phyloP scores from a whole-genome alignment of 2,329 filamentous ascomycete genomes.

The Neurospora sp. region DNA sequence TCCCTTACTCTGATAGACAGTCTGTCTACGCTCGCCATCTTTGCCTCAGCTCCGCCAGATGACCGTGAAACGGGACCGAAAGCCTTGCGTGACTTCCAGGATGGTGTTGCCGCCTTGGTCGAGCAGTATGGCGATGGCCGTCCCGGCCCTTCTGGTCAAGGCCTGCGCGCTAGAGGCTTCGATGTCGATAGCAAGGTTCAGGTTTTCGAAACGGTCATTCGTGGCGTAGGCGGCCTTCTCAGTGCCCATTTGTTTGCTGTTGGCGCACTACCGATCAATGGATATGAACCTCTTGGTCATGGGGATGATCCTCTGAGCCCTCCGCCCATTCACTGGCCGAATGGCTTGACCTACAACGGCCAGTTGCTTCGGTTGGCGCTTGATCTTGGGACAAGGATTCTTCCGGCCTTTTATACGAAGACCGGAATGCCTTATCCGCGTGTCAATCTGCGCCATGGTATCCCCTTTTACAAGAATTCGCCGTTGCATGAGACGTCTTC shows the following conservation, averaged over 20 bases:
- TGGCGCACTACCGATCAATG: constrained; percentile 77
- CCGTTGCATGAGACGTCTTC: constrained; percentile 54
- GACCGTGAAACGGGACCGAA: constrained; percentile 43
- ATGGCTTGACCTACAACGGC: constrained; percentile 74
- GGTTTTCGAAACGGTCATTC: constrained; percentile 95
- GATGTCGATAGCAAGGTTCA: constrained; percentile 97
- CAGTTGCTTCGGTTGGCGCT: constrained; percentile 83
- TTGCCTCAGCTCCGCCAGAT: constrained; percentile 63
- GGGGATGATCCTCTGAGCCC: constrained; percentile 35
- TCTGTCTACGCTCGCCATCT: constrained; percentile 82
- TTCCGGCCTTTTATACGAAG: constrained; percentile 84
- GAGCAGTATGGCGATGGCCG: constrained; percentile 80
- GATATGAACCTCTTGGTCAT: constrained; percentile 50
- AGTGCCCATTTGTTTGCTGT: constrained; percentile 91
- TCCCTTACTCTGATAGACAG: constrained; percentile 93
- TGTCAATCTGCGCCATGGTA: constrained; percentile 82
- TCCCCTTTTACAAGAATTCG: constrained; percentile 86
- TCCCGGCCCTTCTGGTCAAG: constrained; percentile 55
- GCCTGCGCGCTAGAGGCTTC: constrained; percentile 68
- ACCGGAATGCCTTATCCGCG: constrained; percentile 92
- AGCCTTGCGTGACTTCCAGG: constrained; percentile 66
- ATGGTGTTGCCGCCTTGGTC: constrained; percentile 66
- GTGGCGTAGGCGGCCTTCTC: constrained; percentile 79
- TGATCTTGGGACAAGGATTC: constrained; percentile 71
- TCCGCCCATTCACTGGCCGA: constrained; percentile 57